phyloP scores from a whole-genome alignment of 306 rosid genomes.

The Pterocarpus macrocarpus region DNA sequence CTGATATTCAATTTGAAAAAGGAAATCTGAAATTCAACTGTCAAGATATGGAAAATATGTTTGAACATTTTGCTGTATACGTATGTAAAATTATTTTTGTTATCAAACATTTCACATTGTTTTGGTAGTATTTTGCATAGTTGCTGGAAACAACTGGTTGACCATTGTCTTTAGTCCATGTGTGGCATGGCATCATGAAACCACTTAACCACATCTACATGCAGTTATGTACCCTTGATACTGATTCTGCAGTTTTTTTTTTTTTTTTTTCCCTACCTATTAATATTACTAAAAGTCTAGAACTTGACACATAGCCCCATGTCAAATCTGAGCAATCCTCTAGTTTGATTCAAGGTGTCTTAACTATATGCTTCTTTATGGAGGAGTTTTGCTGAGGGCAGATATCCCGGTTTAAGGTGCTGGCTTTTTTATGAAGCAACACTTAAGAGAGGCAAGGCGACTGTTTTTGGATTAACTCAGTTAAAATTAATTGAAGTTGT shows the following conservation, averaged over 20 bases:
- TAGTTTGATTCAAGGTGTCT: constrained; percentile 27
- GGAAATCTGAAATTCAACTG: not conserved
- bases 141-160: constrained; percentile 33
- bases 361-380: not conserved
- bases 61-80: no score
- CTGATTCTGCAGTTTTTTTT: constrained; percentile 19
- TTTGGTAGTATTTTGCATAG: constrained; percentile 17
- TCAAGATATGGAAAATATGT: constrained; percentile 29
- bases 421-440: constrained; percentile 4
- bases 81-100: no score
- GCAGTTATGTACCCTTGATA: constrained; percentile 22
- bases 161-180: constrained; percentile 9
- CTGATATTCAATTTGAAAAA: not conserved
- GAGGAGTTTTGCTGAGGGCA: not conserved
- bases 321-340: constrained; percentile 12
- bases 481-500: no score
- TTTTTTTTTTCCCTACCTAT: not conserved
- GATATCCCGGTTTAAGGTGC: constrained; percentile 14
- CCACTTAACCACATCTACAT: constrained; percentile 33
- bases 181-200: not conserved
- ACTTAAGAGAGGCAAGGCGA: constrained; percentile 1
- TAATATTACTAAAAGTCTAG: not conserved
- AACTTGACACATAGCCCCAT: not conserved
- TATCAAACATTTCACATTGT: not conserved
- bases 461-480: no score